Percentiles rank a stretch among this genome's conserved stretches.
phyloP scores from a whole-genome alignment of 441 rosid species.

The Gossypium aridum region DNA sequence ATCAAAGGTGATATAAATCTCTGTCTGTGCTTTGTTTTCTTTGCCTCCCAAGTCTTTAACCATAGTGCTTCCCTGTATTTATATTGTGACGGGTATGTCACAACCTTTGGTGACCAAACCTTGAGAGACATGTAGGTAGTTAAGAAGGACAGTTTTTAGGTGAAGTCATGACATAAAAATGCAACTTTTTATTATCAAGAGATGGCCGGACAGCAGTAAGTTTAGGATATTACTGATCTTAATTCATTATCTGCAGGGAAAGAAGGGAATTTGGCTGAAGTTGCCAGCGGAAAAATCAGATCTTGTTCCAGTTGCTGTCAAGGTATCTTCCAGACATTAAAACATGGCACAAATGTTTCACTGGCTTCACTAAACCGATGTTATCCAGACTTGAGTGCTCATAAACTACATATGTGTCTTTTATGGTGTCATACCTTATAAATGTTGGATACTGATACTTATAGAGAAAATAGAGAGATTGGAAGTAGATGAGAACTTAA shows the following conservation, averaged over 20 bases:
- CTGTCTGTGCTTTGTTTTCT: background rate
- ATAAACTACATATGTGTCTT: too few species aligned
- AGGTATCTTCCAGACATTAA: constrained; percentile 35
- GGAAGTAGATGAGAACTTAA: background rate
- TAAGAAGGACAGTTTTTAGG: too few species aligned
- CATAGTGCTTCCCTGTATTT: too few species aligned
- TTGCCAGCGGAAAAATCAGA: constrained; percentile 63
- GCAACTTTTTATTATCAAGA: too few species aligned
- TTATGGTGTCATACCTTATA: too few species aligned
- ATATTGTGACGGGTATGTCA: too few species aligned
- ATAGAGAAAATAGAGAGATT: background rate
- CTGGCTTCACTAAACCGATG: background rate
- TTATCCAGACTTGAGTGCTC: too few species aligned
- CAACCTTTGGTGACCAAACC: too few species aligned
- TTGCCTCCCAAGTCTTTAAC: too few species aligned
- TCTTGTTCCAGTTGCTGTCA: constrained; percentile 76
- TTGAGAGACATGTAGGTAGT: too few species aligned
- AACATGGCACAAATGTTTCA: background rate
- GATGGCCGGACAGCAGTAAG: background rate
- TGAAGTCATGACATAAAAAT: too few species aligned
- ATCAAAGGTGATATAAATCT: constrained; percentile 35
- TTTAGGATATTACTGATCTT: background rate
- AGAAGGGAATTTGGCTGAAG: constrained; percentile 94
- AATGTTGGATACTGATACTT: too few species aligned
- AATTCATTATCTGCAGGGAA: constrained; percentile 38